Evolutionary conservation across 2,329 filamentous ascomycete species (phyloP), one percentile per base, ranked within the genome.

Genomic region (Aphanocladium album): DNA sequence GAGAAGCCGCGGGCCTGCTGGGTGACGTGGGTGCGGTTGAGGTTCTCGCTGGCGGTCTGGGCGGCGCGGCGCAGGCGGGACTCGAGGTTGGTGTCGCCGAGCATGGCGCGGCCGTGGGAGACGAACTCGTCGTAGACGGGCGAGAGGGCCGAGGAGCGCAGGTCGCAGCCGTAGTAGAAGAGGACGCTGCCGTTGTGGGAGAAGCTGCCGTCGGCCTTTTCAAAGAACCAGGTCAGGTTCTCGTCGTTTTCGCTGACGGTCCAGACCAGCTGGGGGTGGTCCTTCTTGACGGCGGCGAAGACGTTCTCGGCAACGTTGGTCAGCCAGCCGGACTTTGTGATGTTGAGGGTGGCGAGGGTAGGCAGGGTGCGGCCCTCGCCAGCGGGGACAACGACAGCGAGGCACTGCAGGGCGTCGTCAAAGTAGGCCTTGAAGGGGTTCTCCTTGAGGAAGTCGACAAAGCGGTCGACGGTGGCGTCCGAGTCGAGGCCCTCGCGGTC

Each of bases 171-270:
- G 74, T 96, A 96, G 90, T 93, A 98, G 81, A 98, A 98, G 70
- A 98, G 87, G 43, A 97, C 91, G 70, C 93, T 91, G 62, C 91
- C 91, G 67, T 91, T 87, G 60, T 88, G 86, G 64, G 89, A 91
- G 68, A 97, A 84, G 75, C 91, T 96, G 60, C 95, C 93, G 67
- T 97, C 92, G 11, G 93, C 89, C 82, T 96, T 96, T 76, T 96
- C 93, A 67, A 96, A 96, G 81, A 98, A 97, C 95, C 93, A 98
- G 12, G 91, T 93, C 68, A 98, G 80, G 74, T 98, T 97, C 82
- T 98, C 93, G 69, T 98, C 93, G 67, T 96, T 89, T 70, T 93
- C 89, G 78, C 90, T 93, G 63, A 97, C 93, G n/a, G 92, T 96
- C 93, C 93, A 99, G 65, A 91, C 89, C 65, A 98, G 82, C 77